Conservation (phyloP, 345 rosid genomes). For the Crucihimalaya himalaica region DNA sequence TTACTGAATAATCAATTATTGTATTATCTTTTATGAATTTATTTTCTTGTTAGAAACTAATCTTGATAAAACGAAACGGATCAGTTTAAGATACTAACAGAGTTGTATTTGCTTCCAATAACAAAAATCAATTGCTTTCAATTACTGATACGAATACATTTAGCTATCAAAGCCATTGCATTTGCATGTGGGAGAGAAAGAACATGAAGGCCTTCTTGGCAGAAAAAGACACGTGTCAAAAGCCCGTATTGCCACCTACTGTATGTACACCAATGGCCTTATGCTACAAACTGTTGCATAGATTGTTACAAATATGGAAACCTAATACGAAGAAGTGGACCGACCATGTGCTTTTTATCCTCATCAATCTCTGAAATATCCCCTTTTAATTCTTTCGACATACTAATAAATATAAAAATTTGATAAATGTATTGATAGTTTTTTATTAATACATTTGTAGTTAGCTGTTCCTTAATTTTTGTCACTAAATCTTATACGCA, state of each 20-base stretch:
- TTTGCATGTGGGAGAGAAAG: slow-evolving; percentile 29
- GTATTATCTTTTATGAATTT: background rate
- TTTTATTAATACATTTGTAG: no score
- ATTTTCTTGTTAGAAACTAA: background rate
- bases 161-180: slow-evolving; percentile 18
- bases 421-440: no score
- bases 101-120: background rate
- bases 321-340: slow-evolving; percentile 39
- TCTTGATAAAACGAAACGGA: background rate
- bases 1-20: background rate
- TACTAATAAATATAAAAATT: no score
- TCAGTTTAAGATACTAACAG: background rate
- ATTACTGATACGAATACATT: background rate
- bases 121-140: background rate
- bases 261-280: slow-evolving; percentile 27
- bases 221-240: slow-evolving; percentile 27
- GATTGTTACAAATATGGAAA: slow-evolving; percentile 41
- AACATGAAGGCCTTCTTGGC: slow-evolving; percentile 8
- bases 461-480: background rate
- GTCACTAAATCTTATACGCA: background rate
- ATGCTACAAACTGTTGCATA: slow-evolving; percentile 31
- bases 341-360: slow-evolving; percentile 42
- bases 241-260: slow-evolving; percentile 28
- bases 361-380: background rate
- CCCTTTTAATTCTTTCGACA: background rate